Base-by-base conservation (phyloP, 768 basidiomycete species). In the Mrakia gelida region DNA sequence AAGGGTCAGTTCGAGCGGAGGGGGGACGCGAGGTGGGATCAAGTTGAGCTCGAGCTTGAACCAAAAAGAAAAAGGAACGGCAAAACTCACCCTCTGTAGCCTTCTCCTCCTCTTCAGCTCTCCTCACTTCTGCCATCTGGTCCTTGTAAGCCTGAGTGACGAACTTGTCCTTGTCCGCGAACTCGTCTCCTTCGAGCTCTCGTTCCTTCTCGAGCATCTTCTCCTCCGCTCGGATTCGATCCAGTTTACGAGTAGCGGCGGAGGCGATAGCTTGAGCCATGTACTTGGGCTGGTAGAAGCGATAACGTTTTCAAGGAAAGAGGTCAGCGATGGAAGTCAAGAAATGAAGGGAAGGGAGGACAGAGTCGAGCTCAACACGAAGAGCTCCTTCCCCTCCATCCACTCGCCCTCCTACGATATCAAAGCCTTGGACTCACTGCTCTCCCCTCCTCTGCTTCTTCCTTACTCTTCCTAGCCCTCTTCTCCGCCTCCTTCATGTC, bases 81-180 rank as follows among this genome's bases (percentile, higher is more conserved):
- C 21, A 6, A 11, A n/a, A 86, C 88, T 65, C 80, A 94, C 96
- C 97, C 85, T 98, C 96, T 80, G 91, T 87, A 81, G 86, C 85
- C 85, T 88, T 91, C 84, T 98, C 97, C 82, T 98, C 96, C 82
- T 94, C 94, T 83, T 98, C 97, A 0, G 95, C 94, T 82, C 85
- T 88, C 76, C 93, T 88, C 9, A 98, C 90, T 85, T 95, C 92
- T 70, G 90, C 95, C 90, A 97, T 92, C 85, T 98, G 97, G 71
- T 93, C 92, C 84, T 94, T 95, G 86, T 99, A 99, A 32, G 93
- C 94, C 82, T 94, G 93, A 0, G 97, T 99, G 71, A 98, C 96
- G 82, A 98, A 99, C n/a, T 90, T 88, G 75, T 98, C 97, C 86
- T 95, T 98, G 86, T 93, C 97, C 76, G 88, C 88, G 83, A 93